These are phyloP conservation scores for Populus nigra DNA, from an alignment of 345 rosid genomes.

Conservation along the genomic window DNA sequence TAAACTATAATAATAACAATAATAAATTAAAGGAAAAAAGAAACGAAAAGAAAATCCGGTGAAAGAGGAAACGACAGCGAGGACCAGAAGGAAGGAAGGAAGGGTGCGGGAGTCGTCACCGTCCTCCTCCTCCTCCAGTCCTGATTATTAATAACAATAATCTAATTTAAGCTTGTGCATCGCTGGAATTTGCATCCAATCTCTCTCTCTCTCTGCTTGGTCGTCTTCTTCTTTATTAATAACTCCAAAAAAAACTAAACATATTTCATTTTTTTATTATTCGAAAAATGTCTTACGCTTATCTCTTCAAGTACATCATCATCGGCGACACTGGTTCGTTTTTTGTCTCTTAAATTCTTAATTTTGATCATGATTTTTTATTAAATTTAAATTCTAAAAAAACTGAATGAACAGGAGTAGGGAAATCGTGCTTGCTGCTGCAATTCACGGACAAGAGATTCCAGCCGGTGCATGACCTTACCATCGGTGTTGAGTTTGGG, in stretches of 20 bases:
- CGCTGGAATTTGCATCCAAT: too few relatives aligned
- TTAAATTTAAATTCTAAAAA: not conserved
- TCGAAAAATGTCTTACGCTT: slow-evolving; percentile 71
- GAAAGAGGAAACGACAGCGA: not conserved
- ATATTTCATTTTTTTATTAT: too few relatives aligned
- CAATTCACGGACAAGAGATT: slow-evolving; percentile 98
- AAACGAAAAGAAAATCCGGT: not conserved
- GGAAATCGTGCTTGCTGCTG: slow-evolving; percentile 92
- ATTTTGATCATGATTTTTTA: not conserved
- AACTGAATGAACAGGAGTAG: slow-evolving; percentile 54
- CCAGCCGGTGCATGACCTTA: slow-evolving; percentile 94
- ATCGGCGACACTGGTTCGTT: slow-evolving; percentile 86
- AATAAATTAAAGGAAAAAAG: not conserved
- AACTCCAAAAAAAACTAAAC: too few relatives aligned
- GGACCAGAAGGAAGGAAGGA: not conserved
- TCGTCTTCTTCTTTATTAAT: too few relatives aligned
- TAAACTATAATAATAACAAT: not conserved
- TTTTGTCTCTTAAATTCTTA: not conserved
- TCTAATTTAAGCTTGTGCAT: too few relatives aligned
- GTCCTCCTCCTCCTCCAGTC: too few relatives aligned
- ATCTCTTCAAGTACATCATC: slow-evolving; percentile 96
- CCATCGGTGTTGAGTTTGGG: slow-evolving; percentile 94
- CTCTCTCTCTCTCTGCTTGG: too few relatives aligned
- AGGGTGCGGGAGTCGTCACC: too few relatives aligned
- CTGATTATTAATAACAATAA: too few relatives aligned